Evolutionary conservation across 352 stramenopile species (phyloP), one percentile per base, ranked within the genome.

Genomic region (Globisporangium polare): DNA sequence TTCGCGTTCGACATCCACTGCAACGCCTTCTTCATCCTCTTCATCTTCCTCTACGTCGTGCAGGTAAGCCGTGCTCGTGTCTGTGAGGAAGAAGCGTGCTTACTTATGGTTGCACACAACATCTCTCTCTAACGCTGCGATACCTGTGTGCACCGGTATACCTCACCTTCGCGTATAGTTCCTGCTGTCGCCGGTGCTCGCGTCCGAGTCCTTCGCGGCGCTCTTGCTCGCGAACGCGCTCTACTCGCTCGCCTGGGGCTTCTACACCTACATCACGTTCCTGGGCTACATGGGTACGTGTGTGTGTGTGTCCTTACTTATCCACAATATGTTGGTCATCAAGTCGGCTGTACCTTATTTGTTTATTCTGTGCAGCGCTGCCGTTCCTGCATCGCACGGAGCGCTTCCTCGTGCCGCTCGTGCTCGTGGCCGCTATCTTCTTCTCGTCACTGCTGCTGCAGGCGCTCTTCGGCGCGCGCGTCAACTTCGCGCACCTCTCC

Each of bases 1-100:
- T 99, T 99, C 73, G 96, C 97, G 18, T 99, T 99, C 75, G 97
- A 99, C 80, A 98, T 99, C 67, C 97, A 99, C 80, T 99, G 95
- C 86, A 99, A 99, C 84, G 88, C 95, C 39, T 99, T 99, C 78
- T 98, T 99, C 62, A 89, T 97, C 52, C 71, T 98, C 31, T 98
- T 99, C 67, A 78, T 99, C 9, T 82, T 98, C 62, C 82, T 98
- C 57, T 98, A 98, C 83, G 87, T 98, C 73, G 72, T 94, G 7
- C 81, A 96, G 74, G 80, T 97, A 58, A 18, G 27, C 6, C 3
- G 18, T 41, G 15, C 33, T 39, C 12, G 33, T 39, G 33, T 39
- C 12, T 39, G 33, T 15, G 15, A 17, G 9, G 10, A 9, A 39
- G 33, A 39, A 3, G 9, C 12, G 33, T 39, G 15, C 12, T 39